Conservation (phyloP, 768 basidiomycete genomes). For the Asterophora parasitica region DNA sequence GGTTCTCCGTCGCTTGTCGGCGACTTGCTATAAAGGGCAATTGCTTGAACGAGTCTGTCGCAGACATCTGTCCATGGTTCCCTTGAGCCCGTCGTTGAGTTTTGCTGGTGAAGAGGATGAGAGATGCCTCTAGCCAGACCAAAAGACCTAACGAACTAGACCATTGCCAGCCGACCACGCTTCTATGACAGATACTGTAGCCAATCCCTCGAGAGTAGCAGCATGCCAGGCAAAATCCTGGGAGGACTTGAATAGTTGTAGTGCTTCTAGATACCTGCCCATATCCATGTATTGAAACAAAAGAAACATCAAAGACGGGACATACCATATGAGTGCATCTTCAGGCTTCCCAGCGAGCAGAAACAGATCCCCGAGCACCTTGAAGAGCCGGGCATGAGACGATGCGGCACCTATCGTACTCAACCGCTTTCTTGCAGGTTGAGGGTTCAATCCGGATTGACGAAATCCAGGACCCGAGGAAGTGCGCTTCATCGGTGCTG, state of each 20-base stretch:
- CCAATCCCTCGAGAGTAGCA: conserved; percentile 79
- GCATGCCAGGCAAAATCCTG: conserved; percentile 89
- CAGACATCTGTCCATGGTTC: conserved; percentile 75
- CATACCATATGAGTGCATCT: conserved; percentile 78
- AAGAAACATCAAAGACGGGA: background rate
- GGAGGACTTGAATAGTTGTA: conserved; percentile 66
- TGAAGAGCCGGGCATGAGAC: conserved; percentile 82
- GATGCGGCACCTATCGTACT: conserved; percentile 64
- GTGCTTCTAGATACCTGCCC: conserved; percentile 80
- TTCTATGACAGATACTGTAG: conserved; percentile 73
- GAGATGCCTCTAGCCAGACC: conserved; percentile 9
- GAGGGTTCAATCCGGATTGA: conserved; percentile 44
- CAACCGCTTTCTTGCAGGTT: conserved; percentile 55
- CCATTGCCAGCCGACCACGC: conserved; percentile 79
- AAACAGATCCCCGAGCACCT: conserved; percentile 86
- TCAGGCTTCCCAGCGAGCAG: conserved; percentile 80
- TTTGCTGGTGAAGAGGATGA: conserved; percentile 39
- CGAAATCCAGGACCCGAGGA: conserved; percentile 49
- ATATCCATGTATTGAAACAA: conserved; percentile 11
- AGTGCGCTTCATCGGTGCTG: conserved; percentile 50
- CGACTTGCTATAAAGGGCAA: conserved; percentile 56
- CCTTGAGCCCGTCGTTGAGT: conserved; percentile 43
- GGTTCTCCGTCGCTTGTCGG: conserved; percentile 52
- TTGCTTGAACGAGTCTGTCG: conserved; percentile 70
- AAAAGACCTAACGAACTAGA: conserved; percentile 44